Percentiles rank a stretch among this genome's conserved stretches.
Conservation (phyloP, 768 basidiomycete genomes). For the Hortiboletus flavorubellus region DNA sequence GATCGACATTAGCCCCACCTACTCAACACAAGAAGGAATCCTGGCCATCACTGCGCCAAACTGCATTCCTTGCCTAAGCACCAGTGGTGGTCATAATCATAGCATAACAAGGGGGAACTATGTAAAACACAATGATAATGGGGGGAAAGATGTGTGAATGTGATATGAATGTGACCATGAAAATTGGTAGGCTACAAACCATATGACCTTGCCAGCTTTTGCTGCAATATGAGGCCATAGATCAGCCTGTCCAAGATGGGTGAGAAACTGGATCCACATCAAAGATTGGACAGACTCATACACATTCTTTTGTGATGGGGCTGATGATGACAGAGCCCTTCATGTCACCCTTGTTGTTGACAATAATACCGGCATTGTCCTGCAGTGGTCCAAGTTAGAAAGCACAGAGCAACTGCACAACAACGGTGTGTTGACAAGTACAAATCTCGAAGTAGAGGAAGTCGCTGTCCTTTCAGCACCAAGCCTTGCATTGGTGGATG, state of each 20-base stretch:
- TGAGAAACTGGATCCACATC: background rate
- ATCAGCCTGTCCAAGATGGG: too few relatives aligned
- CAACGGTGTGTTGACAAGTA: background rate
- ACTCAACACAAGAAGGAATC: too few relatives aligned
- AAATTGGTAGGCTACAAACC: too few relatives aligned
- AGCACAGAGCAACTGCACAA: background rate
- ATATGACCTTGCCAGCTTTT: too few relatives aligned
- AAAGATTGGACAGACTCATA: conserved; percentile 38
- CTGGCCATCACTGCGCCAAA: too few relatives aligned
- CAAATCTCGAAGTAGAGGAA: conserved; percentile 96
- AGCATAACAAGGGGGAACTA: too few relatives aligned
- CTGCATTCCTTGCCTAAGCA: too few relatives aligned
- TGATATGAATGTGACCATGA: too few relatives aligned
- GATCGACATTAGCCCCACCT: too few relatives aligned
- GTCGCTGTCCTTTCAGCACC: conserved; percentile 97
- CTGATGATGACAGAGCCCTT: conserved; percentile 97
- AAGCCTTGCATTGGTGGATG: conserved; percentile 96
- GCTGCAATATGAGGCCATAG: too few relatives aligned
- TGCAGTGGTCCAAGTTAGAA: conserved; percentile 19
- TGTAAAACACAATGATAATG: too few relatives aligned
- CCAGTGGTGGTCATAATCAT: conserved; percentile 23
- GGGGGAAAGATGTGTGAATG: too few relatives aligned
- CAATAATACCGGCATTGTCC: conserved; percentile 42
- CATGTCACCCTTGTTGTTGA: conserved; percentile 99
- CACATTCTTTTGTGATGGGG: conserved; percentile 99